These are phyloP conservation scores for Microbotryomycetes sp. DNA, from an alignment of 1,284 basidiomycete genomes.

Conservation along the genomic window DNA sequence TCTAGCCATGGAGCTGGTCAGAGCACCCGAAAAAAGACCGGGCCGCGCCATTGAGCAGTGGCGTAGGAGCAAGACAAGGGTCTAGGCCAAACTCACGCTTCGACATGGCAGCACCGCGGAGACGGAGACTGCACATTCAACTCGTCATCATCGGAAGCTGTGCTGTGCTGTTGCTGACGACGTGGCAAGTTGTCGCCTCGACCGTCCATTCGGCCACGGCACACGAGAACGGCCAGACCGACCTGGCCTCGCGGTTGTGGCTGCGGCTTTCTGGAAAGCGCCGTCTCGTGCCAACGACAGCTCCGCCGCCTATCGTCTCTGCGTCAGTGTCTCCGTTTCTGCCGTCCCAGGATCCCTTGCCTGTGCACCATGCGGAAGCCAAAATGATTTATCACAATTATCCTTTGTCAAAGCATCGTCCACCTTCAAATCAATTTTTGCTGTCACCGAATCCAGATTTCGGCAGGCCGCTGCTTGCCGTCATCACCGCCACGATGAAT, in stretches of 20 bases:
- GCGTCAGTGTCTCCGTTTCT: conserved; percentile 7
- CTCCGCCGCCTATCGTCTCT: background rate
- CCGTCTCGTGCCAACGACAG: background rate
- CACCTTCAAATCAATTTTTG: conserved; percentile 25
- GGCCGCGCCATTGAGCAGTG: background rate
- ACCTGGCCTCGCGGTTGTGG: background rate
- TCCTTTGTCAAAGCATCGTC: conserved; percentile 17
- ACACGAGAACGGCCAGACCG: background rate
- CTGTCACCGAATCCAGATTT: conserved; percentile 14
- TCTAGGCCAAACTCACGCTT: background rate
- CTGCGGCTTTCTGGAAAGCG: too few relatives aligned
- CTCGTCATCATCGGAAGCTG: background rate
- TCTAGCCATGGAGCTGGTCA: background rate
- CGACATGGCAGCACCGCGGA: background rate
- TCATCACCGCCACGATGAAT: conserved; percentile 32
- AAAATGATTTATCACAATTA: conserved; percentile 25
- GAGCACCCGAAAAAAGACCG: background rate
- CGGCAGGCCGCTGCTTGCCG: conserved; percentile 16
- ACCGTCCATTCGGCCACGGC: background rate
- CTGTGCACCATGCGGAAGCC: conserved; percentile 15
- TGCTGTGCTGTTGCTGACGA: background rate
- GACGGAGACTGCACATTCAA: background rate
- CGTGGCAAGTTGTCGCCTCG: background rate
- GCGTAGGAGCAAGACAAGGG: background rate
- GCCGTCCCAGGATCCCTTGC: conserved; percentile 14